These are phyloP conservation scores for Fonsecaea pugnacius DNA, from an alignment of 2,329 filamentous ascomycete species.

Conservation along the genomic window DNA sequence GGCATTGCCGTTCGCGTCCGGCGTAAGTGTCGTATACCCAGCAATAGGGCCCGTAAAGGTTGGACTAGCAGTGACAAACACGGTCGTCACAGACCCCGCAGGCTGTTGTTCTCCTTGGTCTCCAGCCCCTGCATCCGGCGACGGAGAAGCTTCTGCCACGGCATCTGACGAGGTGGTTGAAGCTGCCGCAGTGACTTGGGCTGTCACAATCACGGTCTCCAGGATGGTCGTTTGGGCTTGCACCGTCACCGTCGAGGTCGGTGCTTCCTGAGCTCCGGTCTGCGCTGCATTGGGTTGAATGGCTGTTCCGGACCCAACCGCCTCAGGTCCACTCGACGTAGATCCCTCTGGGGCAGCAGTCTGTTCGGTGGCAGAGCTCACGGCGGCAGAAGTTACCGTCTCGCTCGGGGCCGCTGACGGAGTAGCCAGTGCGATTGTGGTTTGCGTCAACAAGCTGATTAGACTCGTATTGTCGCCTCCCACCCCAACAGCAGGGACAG, in stretches of 20 bases:
- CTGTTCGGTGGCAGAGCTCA: background rate
- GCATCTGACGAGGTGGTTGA: constrained; percentile 6
- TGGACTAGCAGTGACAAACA: constrained; percentile 57
- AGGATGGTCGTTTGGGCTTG: constrained; percentile 25
- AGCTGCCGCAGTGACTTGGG: constrained; percentile 20
- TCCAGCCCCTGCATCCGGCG: background rate
- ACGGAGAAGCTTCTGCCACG: background rate
- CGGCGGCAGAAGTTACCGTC: background rate
- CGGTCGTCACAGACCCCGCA: constrained; percentile 37
- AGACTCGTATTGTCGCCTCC: constrained; percentile 31
- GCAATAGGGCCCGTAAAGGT: constrained; percentile 57
- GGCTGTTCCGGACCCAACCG: constrained; percentile 13
- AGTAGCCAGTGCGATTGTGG: constrained; percentile 9
- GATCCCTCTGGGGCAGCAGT: background rate
- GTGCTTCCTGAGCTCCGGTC: constrained; percentile 1
- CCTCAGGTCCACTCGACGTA: background rate
- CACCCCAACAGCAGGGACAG: constrained; percentile 35
- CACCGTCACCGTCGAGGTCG: constrained; percentile 23
- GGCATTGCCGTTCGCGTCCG: constrained; percentile 11
- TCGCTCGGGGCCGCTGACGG: constrained; percentile 7
- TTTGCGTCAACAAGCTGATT: constrained; percentile 32
- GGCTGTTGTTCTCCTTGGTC: constrained; percentile 1
- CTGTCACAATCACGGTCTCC: constrained; percentile 22
- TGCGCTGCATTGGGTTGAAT: constrained; percentile 15
- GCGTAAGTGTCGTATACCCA: constrained; percentile 49